These are phyloP conservation scores for Entomortierella lignicola DNA, from an alignment of 192 early-diverging fungal genomes.

Conservation along the genomic window DNA sequence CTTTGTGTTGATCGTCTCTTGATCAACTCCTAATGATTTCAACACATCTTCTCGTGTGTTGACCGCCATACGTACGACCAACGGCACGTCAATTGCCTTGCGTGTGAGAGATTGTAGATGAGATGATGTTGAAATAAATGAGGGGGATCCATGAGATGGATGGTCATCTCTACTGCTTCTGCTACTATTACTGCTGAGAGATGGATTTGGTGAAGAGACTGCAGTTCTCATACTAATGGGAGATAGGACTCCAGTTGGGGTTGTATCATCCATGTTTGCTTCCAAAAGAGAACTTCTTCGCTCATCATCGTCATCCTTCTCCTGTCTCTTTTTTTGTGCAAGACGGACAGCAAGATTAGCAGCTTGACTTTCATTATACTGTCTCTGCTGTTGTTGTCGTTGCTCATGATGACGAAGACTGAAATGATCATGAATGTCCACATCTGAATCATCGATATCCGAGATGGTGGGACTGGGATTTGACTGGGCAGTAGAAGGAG, in stretches of 20 bases:
- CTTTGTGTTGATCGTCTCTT: constrained; percentile 56
- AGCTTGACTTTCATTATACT: not conserved
- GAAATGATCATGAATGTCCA: constrained; percentile 3
- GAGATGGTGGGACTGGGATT: constrained; percentile 12
- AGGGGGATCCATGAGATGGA: too few relatives aligned
- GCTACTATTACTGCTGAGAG: constrained; percentile 10
- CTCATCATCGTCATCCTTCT: constrained; percentile 1
- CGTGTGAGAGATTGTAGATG: constrained; percentile 12
- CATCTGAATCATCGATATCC: constrained; percentile 35
- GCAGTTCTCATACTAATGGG: constrained; percentile 25
- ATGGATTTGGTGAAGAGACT: constrained; percentile 27
- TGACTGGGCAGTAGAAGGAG: not conserved
- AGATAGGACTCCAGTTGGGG: constrained; percentile 35
- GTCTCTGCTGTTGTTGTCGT: not conserved
- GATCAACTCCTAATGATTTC: constrained; percentile 57
- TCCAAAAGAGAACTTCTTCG: constrained; percentile 25
- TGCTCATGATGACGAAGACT: not conserved
- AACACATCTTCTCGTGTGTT: constrained; percentile 59
- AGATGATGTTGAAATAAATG: not conserved
- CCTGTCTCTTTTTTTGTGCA: not conserved
- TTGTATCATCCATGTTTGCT: constrained; percentile 27
- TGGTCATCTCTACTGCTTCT: too few relatives aligned
- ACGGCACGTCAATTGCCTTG: constrained; percentile 64
- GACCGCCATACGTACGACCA: constrained; percentile 64
- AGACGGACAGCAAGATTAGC: not conserved